Conservation (phyloP, 163 green algal species). For the Scenedesmus sp. region DNA sequence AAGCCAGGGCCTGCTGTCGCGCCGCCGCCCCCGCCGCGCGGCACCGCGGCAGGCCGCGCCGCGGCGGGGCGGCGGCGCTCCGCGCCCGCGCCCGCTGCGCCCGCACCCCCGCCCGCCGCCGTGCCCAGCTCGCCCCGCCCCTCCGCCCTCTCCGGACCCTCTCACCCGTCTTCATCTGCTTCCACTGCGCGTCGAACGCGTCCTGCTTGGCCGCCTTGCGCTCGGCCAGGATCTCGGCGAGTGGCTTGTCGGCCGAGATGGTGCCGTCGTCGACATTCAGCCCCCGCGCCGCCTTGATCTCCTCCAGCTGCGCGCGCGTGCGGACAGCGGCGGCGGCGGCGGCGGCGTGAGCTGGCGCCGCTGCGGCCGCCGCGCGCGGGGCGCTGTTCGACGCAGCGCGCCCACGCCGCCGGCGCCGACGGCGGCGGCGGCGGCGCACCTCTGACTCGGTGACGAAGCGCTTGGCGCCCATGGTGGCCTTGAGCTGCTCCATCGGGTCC, state of each 20-base stretch:
- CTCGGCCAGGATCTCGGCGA: conserved; percentile 80
- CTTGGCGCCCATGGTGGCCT: conserved; percentile 56
- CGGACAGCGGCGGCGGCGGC: too few species aligned
- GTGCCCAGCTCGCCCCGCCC: too few species aligned
- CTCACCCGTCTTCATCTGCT: conserved; percentile 81
- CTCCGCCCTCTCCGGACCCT: too few species aligned
- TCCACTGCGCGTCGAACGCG: conserved; percentile 82
- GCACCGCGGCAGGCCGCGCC: neutral
- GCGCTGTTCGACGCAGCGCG: too few species aligned
- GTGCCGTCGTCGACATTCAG: conserved; percentile 65
- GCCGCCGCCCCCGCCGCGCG: too few species aligned
- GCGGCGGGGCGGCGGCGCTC: neutral
- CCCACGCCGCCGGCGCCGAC: too few species aligned
- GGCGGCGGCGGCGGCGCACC: too few species aligned
- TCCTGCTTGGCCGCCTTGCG: conserved; percentile 82
- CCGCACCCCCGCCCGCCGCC: too few species aligned
- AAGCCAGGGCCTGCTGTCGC: too few species aligned
- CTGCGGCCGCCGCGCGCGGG: too few species aligned
- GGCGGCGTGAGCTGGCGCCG: too few species aligned
- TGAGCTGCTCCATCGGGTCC: conserved; percentile 50
- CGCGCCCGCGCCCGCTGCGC: too few species aligned
- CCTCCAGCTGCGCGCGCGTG: conserved; percentile 62
- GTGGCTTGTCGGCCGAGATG: conserved; percentile 66
- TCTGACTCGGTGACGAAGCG: conserved; percentile 84
- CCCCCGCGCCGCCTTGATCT: conserved; percentile 63